Evolutionary conservation across 2,329 filamentous ascomycete species (phyloP), one percentile per base, ranked within the genome.

Genomic region (Didymella pomorum): DNA sequence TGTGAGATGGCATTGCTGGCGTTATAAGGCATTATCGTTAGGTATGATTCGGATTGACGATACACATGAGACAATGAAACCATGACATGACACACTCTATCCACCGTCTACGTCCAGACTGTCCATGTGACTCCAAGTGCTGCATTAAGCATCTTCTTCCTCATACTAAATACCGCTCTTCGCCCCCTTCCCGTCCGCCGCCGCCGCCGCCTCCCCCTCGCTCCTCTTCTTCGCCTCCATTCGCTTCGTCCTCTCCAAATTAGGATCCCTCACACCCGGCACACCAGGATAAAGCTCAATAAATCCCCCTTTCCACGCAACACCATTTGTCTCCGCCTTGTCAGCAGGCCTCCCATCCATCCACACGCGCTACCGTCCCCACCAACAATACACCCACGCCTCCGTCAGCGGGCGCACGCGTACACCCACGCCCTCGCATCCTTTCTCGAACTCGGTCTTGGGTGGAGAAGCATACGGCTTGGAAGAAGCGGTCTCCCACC

Each of bases 301-400:
- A 18, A 35, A 35, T 7, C 31, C 31, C 3, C 31, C 31, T 11
- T 20, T 39, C 35, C 35, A 37, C 2, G 2, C 35, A 3, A 20
- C 35, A 10, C 35, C n/a, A 10, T 20, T 7, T 9, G n/a, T 20
- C 8, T 39, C 35, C 7, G 1, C 7, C n/a, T 10, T 7, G 6
- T 39, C n/a, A 7, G 31, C 14, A 8, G 31, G 14, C 31, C 18
- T 7, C 14, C 31, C 16, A 7, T 35, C 31, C 31, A n/a, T n/a
- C 31, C 31, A 35, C 31, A n/a, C 31, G 12, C 31, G 35, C 35
- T 20, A 8, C 35, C 35, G 35, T 0, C 71, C 72, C 69, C 70
- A 73, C 2, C 71, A 56, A 61, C 67, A 71, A 53, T 52, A 69
- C 50, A 70, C 68, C 71, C 68, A 74, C 5, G 57, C 67, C 4